Base-by-base conservation (phyloP, 2,329 filamentous ascomycete genomes). In the Alternaria arbusti region DNA sequence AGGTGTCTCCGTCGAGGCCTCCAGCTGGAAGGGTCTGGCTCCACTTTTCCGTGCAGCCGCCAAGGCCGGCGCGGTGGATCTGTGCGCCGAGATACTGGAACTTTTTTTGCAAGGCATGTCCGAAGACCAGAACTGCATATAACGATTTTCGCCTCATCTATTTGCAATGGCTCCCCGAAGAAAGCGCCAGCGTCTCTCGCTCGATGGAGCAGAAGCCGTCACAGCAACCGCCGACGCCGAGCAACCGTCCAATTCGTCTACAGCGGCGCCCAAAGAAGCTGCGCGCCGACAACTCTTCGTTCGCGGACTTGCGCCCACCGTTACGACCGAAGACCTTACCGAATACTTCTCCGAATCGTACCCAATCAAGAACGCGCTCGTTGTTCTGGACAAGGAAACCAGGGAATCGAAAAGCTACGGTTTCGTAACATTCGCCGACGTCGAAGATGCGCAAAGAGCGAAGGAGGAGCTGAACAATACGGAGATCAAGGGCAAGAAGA, bases 341-440 rank as follows among this genome's bases (percentile, higher is more conserved):
- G 90, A 93, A 63, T 91, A 94, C 80, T 99, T 99, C 82, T 98
- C 96, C 7, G 89, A 97, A 79, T 91, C 94, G 63, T 98, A 93
- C 74, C 94, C 96, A 8, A 88, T 99, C 78, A 98, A 97, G 81
- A 95, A 98, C 81, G 95, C 96, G 56, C 92, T 91, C n/a, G 94
- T 97, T 5, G 94, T 99, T 43, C 83, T 91, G 60, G 95, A 99
- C 78, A 89, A 91, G 15, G 86, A 89, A 68, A 97, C 94, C 2
- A 97, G 97, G 76, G 84, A 90, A 71, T 97, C 93, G 13, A 91
- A 93, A 77, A 95, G 96, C 17, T 99, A 94, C 80, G 96, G 96
- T 57, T 99, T 99, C 81, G 95, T 99, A 61, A 98, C 96, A 3
- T 96, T 99, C 74, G 93, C 94, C 72, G 96, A 99, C 77, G 88